Conservation (phyloP, 192 early-diverging fungal species). For the Gonapodya prolifera region DNA sequence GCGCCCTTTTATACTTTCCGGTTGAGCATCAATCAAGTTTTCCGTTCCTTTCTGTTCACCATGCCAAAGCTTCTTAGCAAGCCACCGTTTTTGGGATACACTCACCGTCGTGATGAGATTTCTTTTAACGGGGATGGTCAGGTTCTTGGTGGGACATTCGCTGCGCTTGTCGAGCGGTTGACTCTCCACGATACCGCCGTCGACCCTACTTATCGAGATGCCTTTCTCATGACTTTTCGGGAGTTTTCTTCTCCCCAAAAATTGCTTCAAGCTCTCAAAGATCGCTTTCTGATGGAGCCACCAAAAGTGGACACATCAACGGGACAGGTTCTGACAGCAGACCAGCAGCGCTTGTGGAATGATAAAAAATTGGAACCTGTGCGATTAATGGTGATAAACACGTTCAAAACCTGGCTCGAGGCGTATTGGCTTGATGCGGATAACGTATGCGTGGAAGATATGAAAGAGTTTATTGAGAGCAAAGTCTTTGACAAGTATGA, state of each 20-base stretch:
- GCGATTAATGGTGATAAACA: slow-evolving; percentile 84
- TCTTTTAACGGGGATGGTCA: slow-evolving; percentile 73
- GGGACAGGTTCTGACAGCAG: slow-evolving; percentile 22
- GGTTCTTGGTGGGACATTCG: slow-evolving; percentile 81
- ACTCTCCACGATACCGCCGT: slow-evolving; percentile 70
- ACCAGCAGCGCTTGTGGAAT: slow-evolving; percentile 65
- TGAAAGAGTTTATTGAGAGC: slow-evolving; percentile 61
- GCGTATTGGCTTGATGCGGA: slow-evolving; percentile 72
- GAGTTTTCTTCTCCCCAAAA: slow-evolving; percentile 74
- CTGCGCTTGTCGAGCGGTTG: slow-evolving; percentile 73
- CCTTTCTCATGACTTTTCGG: slow-evolving; percentile 90
- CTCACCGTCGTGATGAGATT: slow-evolving; percentile 60
- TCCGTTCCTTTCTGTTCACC: slow-evolving; percentile 2
- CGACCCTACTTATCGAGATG: slow-evolving; percentile 51
- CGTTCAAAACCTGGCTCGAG: slow-evolving; percentile 95
- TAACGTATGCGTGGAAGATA: slow-evolving; percentile 53
- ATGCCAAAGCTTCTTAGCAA: slow-evolving; percentile 11
- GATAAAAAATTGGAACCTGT: slow-evolving; percentile 79
- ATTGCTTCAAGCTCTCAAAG: slow-evolving; percentile 59
- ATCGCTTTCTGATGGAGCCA: slow-evolving; percentile 65
- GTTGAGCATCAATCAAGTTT: slow-evolving; percentile 2
- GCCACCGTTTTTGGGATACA: slow-evolving; percentile 72
- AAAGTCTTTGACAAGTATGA: neutral
- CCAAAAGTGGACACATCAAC: slow-evolving; percentile 25
- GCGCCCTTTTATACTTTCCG: too few species aligned